Evolutionary conservation across 108 stramenopile genomes (phyloP).

Genomic region (Pseudonitzschia delicatissima): DNA sequence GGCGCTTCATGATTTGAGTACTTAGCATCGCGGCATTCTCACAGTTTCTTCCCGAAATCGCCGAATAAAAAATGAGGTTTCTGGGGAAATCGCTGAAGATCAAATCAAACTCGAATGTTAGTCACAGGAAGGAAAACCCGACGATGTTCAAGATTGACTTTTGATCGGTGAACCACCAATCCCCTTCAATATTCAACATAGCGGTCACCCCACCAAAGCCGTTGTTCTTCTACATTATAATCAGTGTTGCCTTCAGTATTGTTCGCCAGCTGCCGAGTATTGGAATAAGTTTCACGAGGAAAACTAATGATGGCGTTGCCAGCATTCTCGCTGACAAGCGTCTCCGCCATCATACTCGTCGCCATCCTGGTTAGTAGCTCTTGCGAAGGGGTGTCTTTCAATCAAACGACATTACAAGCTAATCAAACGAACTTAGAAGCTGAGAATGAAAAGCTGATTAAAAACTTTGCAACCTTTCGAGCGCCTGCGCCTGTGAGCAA

Average conservation of each 20-base stretch:
- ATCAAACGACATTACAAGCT: not conserved
- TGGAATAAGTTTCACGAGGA: not conserved
- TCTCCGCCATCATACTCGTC: not conserved
- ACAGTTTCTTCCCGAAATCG: no score
- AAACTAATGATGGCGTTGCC: not conserved
- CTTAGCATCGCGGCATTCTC: not conserved
- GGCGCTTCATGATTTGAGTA: no score
- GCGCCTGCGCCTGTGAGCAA: conserved; percentile 1
- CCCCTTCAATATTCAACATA: no score
- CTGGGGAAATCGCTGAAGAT: no score
- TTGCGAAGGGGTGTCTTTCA: not conserved
- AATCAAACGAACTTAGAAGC: not conserved
- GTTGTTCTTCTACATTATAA: not conserved
- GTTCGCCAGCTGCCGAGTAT: not conserved
- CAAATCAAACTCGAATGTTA: no score
- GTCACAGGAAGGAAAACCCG: no score
- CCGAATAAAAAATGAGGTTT: not conserved
- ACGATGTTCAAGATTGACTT: no score
- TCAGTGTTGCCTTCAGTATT: not conserved
- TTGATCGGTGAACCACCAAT: no score
- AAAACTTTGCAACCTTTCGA: not conserved
- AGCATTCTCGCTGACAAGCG: not conserved
- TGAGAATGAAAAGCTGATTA: not conserved
- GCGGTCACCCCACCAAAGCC: no score
- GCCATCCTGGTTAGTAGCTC: not conserved